Percentiles rank a stretch among this genome's conserved stretches.
Conservation (phyloP, 2,329 filamentous ascomycete genomes). For the Verticillium zaregamsianum region DNA sequence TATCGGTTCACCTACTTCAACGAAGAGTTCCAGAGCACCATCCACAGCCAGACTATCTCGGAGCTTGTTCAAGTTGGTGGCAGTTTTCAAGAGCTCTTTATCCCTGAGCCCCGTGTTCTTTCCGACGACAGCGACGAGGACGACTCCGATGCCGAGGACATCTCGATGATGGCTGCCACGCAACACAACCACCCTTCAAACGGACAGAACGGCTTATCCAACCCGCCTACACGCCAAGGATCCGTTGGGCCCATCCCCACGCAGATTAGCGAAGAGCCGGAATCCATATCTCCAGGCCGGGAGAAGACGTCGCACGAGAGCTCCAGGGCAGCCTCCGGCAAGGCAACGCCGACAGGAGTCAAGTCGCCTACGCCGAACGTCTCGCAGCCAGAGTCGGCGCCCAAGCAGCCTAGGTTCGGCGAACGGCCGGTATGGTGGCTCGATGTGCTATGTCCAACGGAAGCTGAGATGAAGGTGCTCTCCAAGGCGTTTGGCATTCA, state of each 20-base stretch:
- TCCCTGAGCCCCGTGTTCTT: conserved; percentile 76
- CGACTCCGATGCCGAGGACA: conserved; percentile 3
- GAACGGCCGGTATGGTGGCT: conserved; percentile 96
- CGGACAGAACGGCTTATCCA: conserved; percentile 36
- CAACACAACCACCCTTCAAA: conserved; percentile 17
- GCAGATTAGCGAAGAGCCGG: conserved; percentile 1
- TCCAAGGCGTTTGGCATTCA: conserved; percentile 94
- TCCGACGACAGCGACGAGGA: conserved; percentile 62
- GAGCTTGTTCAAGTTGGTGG: conserved; percentile 83
- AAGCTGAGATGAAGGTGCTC: conserved; percentile 92
- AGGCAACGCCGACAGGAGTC: conserved; percentile 42
- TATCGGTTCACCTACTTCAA: conserved; percentile 99
- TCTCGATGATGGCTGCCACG: conserved; percentile 2
- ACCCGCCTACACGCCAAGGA: conserved; percentile 39
- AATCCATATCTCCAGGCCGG: conserved; percentile 20
- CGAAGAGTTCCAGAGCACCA: conserved; percentile 91
- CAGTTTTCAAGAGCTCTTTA: conserved; percentile 82
- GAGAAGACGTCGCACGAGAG: conserved; percentile 23
- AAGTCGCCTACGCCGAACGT: conserved; percentile 27
- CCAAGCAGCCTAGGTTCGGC: conserved; percentile 58
- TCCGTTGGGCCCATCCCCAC: conserved; percentile 30
- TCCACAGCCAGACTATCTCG: conserved; percentile 92
- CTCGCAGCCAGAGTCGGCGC: conserved; percentile 23
- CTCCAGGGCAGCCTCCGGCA: conserved; percentile 33
- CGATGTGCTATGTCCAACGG: conserved; percentile 85